Conservation (phyloP, 1,284 basidiomycete species). For the Puccinia hordei region DNA sequence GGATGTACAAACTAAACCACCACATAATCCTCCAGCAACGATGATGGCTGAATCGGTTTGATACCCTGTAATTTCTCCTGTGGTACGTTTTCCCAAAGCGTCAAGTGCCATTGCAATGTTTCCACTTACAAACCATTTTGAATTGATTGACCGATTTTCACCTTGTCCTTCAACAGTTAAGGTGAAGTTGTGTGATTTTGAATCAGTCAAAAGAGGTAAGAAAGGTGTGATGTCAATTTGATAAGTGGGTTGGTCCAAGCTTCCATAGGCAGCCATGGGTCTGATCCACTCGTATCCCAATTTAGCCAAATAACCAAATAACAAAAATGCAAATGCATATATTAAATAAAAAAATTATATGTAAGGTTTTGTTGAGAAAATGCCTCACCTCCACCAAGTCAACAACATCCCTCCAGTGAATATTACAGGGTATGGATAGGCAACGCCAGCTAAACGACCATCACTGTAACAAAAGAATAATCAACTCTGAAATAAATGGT, state of each 20-base stretch:
- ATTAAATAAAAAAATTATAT: background rate
- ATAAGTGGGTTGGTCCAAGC: constrained; percentile 76
- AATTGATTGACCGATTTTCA: constrained; percentile 67
- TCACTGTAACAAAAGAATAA: constrained; percentile 60
- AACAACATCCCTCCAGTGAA: constrained; percentile 78
- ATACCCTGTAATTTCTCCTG: constrained; percentile 38
- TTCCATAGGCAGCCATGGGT: constrained; percentile 76
- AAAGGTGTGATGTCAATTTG: constrained; percentile 77
- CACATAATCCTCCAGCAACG: constrained; percentile 12
- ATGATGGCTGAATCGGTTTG: constrained; percentile 14
- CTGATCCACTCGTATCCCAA: constrained; percentile 55
- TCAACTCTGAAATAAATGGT: background rate
- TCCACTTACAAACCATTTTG: constrained; percentile 76
- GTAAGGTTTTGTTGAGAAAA: background rate
- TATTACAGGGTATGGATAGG: constrained; percentile 74
- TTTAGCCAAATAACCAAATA: background rate
- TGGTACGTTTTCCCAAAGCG: constrained; percentile 29
- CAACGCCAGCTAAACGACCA: constrained; percentile 72
- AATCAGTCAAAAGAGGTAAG: constrained; percentile 71
- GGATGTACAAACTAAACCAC: background rate
- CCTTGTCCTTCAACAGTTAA: constrained; percentile 75
- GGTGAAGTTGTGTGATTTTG: constrained; percentile 69
- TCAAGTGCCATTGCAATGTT: constrained; percentile 64
- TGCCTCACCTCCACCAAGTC: constrained; percentile 65
- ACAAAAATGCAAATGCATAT: background rate